Evolutionary conservation across 345 rosid species (phyloP), one percentile per base, ranked within the genome.

Genomic region (Luvunga scandens): DNA sequence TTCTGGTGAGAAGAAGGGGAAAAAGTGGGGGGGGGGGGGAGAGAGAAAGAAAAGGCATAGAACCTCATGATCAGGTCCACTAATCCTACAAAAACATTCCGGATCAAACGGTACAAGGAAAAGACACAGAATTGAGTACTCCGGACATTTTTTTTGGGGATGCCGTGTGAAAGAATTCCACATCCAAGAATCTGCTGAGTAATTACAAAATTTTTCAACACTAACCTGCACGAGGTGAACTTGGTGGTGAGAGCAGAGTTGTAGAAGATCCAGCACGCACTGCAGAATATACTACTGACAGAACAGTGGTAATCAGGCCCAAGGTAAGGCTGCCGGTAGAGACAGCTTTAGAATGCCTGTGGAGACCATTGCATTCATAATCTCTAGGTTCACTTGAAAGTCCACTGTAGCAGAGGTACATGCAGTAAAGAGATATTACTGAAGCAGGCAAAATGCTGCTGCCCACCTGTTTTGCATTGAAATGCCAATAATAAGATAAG

Each of bases 231-330:
- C 93, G 96, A 66, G 98, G 98, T 70, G 99, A 97, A 82, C 88
- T 90, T 77, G 99, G 97, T 67, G 94, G 86, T 56, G 97, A 89
- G 71, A 94, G 92, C 81, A 97, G 85, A 39, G 94, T 89, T 0
- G 97, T 91, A 61, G 98, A 97, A 73, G 99, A 97, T 27, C 99
- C 99, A 79, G 97, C 99, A 75, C 99, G 97, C 38, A 97, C 98
- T 60, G 99, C 98, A 10, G 99, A 97, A 76, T 97, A 97, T 31
- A 94, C 97, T 22, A 97, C 99, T 69, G 98, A 97, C 0, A 94
- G 89, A 76, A 93, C 91, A 78, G 99, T 91, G 48, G 98, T 93
- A 66, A 94, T 82, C 79, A 97, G 91, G 21, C 98, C 98, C 64
- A 97, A 62, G 34, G 97, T 88, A 85, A 96, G 90, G 77, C 93